Conservation (phyloP, 345 rosid species). For the Eucalyptus caleyi region DNA sequence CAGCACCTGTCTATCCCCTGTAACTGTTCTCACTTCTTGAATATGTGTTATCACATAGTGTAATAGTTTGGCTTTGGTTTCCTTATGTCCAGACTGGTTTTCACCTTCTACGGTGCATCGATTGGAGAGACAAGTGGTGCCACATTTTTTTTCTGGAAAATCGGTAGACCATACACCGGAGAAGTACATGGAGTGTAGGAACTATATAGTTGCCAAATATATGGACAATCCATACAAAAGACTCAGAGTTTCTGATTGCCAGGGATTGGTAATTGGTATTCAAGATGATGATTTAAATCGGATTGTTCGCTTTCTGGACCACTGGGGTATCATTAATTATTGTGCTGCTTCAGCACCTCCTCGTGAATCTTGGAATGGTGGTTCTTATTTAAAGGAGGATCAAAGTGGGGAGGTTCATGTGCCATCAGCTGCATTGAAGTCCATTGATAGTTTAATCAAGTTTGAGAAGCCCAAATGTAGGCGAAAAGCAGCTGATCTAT, state of each 20-base stretch:
- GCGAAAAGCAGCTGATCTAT: constrained; percentile 60
- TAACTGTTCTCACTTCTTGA: not conserved
- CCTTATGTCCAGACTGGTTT: constrained; percentile 67
- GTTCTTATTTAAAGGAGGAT: constrained; percentile 73
- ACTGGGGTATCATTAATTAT: constrained; percentile 97
- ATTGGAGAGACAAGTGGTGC: constrained; percentile 95
- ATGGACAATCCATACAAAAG: constrained; percentile 73
- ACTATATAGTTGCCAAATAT: constrained; percentile 69
- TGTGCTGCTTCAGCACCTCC: constrained; percentile 44
- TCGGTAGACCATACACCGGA: constrained; percentile 65
- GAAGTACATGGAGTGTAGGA: constrained; percentile 87
- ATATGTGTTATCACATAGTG: not conserved
- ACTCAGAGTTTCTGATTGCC: constrained; percentile 62
- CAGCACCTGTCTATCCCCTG: not conserved
- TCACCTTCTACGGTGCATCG: constrained; percentile 76
- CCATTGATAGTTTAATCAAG: constrained; percentile 94
- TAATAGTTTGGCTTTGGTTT: not conserved
- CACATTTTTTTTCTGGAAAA: constrained; percentile 93
- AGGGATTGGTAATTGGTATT: constrained; percentile 44
- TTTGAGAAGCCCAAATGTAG: constrained; percentile 93
- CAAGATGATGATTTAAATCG: constrained; percentile 61
- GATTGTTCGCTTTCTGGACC: constrained; percentile 89
- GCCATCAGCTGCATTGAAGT: constrained; percentile 89
- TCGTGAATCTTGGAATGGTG: constrained; percentile 42
- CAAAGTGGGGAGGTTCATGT: constrained; percentile 78